A percentile compares a stretch with the other conserved stretches of the same genome.
phyloP scores from a whole-genome alignment of 2,329 filamentous ascomycete genomes.

The Colletotrichum scovillei region DNA sequence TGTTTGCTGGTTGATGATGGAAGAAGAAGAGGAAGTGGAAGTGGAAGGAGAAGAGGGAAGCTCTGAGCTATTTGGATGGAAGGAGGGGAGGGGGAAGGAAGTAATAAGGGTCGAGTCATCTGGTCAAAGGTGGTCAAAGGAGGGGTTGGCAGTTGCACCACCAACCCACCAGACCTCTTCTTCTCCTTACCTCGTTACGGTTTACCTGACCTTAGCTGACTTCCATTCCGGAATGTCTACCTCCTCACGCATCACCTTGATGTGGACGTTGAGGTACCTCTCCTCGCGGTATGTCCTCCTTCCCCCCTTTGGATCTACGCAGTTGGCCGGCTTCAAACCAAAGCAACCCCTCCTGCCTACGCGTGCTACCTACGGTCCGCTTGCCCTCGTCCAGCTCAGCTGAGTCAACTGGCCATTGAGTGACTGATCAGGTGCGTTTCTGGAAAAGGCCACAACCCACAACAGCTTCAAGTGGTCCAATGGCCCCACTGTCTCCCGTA shows the following conservation, averaged over 20 bases:
- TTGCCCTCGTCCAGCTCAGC: slow-evolving; percentile 3
- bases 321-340: slow-evolving; percentile 10
- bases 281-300: slow-evolving; percentile 2
- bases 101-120: slow-evolving; percentile 37
- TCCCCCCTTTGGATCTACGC: slow-evolving; percentile 8
- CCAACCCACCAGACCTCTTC: slow-evolving; percentile 15
- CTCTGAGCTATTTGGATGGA: slow-evolving; percentile 32
- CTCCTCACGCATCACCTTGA: slow-evolving; percentile 2
- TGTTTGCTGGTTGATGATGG: slow-evolving; percentile 18
- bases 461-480: slow-evolving; percentile 35
- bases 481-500: slow-evolving; percentile 36
- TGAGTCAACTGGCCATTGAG: slow-evolving; percentile 17
- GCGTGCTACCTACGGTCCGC: no score
- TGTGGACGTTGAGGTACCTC: slow-evolving; percentile 7
- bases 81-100: slow-evolving; percentile 39
- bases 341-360: background rate
- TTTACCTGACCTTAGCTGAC: background rate
- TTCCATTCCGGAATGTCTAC: slow-evolving; percentile 1
- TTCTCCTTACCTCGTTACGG: background rate
- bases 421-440: slow-evolving; percentile 35
- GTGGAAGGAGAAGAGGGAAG: slow-evolving; percentile 13
- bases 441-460: slow-evolving; percentile 34
- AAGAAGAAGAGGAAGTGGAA: background rate
- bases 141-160: slow-evolving; percentile 38
- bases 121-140: slow-evolving; percentile 35